Evolutionary conservation across 1,284 basidiomycete species (phyloP), one percentile per base, ranked within the genome.

Genomic region (Psilocybe mexicana): DNA sequence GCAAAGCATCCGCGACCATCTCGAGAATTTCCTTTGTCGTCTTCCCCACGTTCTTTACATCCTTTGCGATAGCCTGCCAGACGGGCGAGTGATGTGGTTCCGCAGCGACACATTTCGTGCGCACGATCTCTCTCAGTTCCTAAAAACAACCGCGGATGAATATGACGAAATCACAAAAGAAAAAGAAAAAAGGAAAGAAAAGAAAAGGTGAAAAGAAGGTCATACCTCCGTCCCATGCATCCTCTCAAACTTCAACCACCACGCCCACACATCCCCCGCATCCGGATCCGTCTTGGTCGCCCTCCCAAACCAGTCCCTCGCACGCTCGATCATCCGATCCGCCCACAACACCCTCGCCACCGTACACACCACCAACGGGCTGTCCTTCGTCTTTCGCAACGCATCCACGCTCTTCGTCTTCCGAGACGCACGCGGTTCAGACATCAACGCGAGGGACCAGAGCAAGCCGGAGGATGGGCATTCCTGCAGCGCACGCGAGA

Each of bases 161-260:
- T n/a, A n/a, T n/a, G n/a, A n/a, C n/a, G n/a, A n/a, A n/a, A n/a
- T n/a, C 44, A 44, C 52, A 44, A 52, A 62, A 42, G 66, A 46
- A 26, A 42, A 40, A 38, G 23, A 28, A 30, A 52, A n/a, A n/a
- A n/a, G n/a, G n/a, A 26, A 18, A 10, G 33, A 43, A 43, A 25
- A 59, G 8, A 18, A 26, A 18, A 53, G n/a, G 33, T 26, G 23
- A 42, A 33, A 36, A 33, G 35, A 51, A 18, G 54, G 57, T 54
- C 50, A 2, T 25, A 57, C 91, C 68, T 82, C 74, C 18, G 84
- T 89, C 12, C 95, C 96, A 72, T 97, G 92, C 72, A 95, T 87
- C 57, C 84, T 78, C 79, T 98, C 96, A 75, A 98, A 99, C 74
- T 90, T 93, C 69, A 92, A 78, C 94, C 94, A 98, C 92, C 94